phyloP scores from a whole-genome alignment of 2,329 filamentous ascomycete genomes.

The Phialocephala subalpina region DNA sequence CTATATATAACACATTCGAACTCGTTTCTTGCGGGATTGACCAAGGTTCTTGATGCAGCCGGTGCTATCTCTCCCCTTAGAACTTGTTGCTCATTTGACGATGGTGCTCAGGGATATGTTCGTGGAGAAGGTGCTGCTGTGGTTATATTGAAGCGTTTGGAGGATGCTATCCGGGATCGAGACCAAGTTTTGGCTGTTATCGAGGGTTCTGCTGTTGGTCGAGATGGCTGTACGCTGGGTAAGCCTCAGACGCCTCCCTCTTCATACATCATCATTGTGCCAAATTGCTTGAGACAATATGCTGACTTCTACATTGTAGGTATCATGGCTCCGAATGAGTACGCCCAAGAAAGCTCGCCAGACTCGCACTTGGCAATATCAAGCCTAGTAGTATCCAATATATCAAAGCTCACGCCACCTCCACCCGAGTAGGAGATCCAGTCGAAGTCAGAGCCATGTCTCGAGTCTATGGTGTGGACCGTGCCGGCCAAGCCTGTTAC shows the following conservation, averaged over 20 bases:
- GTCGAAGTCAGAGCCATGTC: conserved; percentile 18
- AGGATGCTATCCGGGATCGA: conserved; percentile 63
- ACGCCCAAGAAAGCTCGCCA: conserved; percentile 47
- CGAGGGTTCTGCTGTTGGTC: conserved; percentile 59
- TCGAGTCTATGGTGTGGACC: not conserved
- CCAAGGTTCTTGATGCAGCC: conserved; percentile 12
- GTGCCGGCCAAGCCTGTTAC: not conserved
- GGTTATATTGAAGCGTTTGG: conserved; percentile 65
- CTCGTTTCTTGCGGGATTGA: conserved; percentile 18
- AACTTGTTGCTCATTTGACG: conserved; percentile 59
- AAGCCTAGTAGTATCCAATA: conserved; percentile 42
- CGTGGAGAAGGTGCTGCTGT: conserved; percentile 67
- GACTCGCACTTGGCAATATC: conserved; percentile 17
- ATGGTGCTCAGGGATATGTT: conserved; percentile 67
- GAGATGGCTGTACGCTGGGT: conserved; percentile 60
- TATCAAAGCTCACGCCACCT: conserved; percentile 41
- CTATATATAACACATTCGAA: no score
- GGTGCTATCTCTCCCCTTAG: conserved; percentile 46
- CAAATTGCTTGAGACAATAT: not conserved
- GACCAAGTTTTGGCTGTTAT: conserved; percentile 65
- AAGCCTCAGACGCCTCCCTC: not conserved
- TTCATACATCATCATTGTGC: not conserved
- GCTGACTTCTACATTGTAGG: conserved; percentile 34
- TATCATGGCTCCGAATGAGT: conserved; percentile 60
- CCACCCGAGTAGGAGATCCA: conserved; percentile 28